Evolutionary conservation across 2,329 filamentous ascomycete genomes (phyloP).

Genomic region (Botrytis tulipae): DNA sequence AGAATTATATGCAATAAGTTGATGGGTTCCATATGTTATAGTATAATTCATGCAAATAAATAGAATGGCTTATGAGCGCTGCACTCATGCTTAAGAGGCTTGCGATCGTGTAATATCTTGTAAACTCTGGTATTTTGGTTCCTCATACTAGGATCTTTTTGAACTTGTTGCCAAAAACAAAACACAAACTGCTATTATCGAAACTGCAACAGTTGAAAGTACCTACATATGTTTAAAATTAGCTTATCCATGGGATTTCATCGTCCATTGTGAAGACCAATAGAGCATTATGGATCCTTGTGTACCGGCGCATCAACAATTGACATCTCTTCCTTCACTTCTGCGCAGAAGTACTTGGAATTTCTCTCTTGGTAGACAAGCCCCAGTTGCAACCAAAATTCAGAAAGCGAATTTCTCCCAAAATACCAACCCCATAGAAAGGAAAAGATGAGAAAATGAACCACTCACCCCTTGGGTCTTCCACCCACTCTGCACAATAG

Average conservation of each 20-base stretch:
- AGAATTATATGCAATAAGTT: constrained; percentile 82
- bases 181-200: constrained; percentile 65
- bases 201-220: constrained; percentile 58
- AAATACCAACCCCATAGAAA: not conserved
- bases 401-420: not conserved
- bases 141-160: constrained; percentile 23
- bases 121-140: constrained; percentile 22
- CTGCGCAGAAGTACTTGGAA: not conserved
- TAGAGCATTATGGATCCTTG: too few relatives aligned
- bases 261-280: not conserved
- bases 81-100: constrained; percentile 82
- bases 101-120: constrained; percentile 59
- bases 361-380: not conserved
- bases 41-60: constrained; percentile 73
- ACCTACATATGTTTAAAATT: constrained; percentile 46
- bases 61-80: constrained; percentile 77
- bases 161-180: constrained; percentile 53
- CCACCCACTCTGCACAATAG: constrained; percentile 90
- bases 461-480: constrained; percentile 74
- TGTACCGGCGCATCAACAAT: not conserved
- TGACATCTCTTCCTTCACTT: not conserved
- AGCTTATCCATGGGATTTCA: not conserved
- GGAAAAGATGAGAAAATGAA: constrained; percentile 6
- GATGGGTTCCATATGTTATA: constrained; percentile 66
- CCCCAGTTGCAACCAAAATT: not conserved